Evolutionary conservation across 116 monocot species (phyloP).

Genomic region (Trichopus zeylanicus): DNA sequence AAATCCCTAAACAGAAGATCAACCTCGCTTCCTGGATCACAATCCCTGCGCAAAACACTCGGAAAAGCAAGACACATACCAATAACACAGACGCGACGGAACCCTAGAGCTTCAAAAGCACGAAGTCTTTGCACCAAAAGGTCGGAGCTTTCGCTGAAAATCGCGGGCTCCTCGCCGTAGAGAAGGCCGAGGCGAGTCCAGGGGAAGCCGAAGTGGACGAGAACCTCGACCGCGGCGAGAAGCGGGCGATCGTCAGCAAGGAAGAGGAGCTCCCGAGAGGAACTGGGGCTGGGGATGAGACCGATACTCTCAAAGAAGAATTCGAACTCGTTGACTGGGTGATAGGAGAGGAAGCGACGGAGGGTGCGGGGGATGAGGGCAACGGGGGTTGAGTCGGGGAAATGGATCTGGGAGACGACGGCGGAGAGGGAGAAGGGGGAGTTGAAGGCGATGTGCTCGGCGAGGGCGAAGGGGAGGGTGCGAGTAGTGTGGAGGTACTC

Average conservation of each 20-base stretch:
- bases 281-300: slow-evolving; percentile 14
- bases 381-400: slow-evolving; percentile 13
- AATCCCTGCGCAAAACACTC: slow-evolving; percentile 10
- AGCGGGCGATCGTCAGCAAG: slow-evolving; percentile 50
- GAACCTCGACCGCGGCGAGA: slow-evolving; percentile 32
- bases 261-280: slow-evolving; percentile 16
- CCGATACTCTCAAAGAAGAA: slow-evolving; percentile 94
- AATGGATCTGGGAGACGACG: slow-evolving; percentile 39
- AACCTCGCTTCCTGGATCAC: slow-evolving; percentile 1
- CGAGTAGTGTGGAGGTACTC: slow-evolving; percentile 87
- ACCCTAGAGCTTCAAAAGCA: slow-evolving; percentile 24
- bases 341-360: slow-evolving; percentile 55
- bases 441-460: slow-evolving; percentile 62
- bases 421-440: slow-evolving; percentile 51
- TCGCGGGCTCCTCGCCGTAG: slow-evolving; percentile 13
- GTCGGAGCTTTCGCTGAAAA: slow-evolving; percentile 12
- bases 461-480: slow-evolving; percentile 52
- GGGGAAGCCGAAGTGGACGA: slow-evolving; percentile 61
- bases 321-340: slow-evolving; percentile 71
- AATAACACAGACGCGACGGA: slow-evolving; percentile 34
- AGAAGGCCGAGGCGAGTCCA: slow-evolving; percentile 50
- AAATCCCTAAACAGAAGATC: slow-evolving; percentile 34
- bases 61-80: slow-evolving; percentile 75
- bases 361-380: slow-evolving; percentile 36
- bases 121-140: not conserved